phyloP scores from a whole-genome alignment of 2,329 filamentous ascomycete genomes.

The Aspergillus sclerotialis region DNA sequence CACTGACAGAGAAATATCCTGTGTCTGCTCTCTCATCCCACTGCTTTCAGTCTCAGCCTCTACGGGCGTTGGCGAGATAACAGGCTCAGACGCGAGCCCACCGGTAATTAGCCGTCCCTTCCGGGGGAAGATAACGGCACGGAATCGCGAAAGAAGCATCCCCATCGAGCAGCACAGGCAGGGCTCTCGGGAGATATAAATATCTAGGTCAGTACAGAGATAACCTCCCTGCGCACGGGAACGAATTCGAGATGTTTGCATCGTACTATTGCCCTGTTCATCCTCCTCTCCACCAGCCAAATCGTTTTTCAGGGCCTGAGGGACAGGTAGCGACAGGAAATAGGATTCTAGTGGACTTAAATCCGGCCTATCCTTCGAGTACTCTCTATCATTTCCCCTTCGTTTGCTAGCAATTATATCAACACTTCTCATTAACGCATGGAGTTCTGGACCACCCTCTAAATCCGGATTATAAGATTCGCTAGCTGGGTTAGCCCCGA shows the following conservation, averaged over 20 bases:
- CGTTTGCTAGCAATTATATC: conserved; percentile 37
- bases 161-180: conserved; percentile 98
- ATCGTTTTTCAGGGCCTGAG: too few species aligned
- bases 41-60: conserved; percentile 8
- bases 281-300: too few species aligned
- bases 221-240: conserved; percentile 74
- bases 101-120: conserved; percentile 70
- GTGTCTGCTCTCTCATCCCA: conserved; percentile 15
- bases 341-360: conserved; percentile 24
- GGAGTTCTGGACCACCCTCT: conserved; percentile 39
- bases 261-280: too few species aligned
- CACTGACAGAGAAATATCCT: too few species aligned
- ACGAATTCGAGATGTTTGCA: conserved; percentile 54
- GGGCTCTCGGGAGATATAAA: conserved; percentile 92
- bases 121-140: conserved; percentile 64
- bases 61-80: conserved; percentile 10
- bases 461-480: conserved; percentile 23
- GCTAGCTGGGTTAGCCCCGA: conserved; percentile 17
- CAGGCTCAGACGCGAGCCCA: conserved; percentile 67
- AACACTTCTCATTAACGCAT: conserved; percentile 40
- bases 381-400: conserved; percentile 18
- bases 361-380: conserved; percentile 8
- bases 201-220: conserved; percentile 84
- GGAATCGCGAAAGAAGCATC: conserved; percentile 87
- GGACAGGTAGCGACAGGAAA: conserved; percentile 42